Percentiles rank a stretch among this genome's conserved stretches.
These are phyloP conservation scores for Malassezia brasiliensis DNA, from an alignment of 1,284 basidiomycete genomes.

Conservation along the genomic window DNA sequence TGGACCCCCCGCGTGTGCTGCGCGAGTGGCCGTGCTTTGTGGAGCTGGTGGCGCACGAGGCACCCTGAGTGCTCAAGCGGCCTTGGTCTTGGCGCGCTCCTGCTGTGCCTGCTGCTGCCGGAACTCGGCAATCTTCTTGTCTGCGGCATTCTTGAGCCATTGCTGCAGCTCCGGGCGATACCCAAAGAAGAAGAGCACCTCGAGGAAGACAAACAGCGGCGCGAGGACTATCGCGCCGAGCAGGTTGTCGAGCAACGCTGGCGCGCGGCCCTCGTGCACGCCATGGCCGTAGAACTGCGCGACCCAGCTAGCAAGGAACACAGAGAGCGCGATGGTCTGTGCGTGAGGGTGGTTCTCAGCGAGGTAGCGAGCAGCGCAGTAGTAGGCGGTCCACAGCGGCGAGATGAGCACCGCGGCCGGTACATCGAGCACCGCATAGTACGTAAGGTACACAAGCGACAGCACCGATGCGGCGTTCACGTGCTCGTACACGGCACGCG, in stretches of 20 bases:
- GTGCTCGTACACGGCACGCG: slow-evolving; percentile 4
- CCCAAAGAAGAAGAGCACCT: slow-evolving; percentile 35
- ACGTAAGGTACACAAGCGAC: slow-evolving; percentile 23
- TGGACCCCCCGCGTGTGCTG: not conserved
- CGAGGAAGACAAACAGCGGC: slow-evolving; percentile 38
- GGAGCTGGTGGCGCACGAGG: not conserved
- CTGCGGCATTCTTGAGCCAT: slow-evolving; percentile 36
- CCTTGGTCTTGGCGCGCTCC: not conserved
- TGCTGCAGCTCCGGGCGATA: slow-evolving; percentile 34
- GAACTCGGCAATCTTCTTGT: slow-evolving; percentile 22
- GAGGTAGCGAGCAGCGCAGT: slow-evolving; percentile 19
- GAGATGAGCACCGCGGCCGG: slow-evolving; percentile 25
- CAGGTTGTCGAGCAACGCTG: slow-evolving; percentile 35
- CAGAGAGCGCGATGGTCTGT: slow-evolving; percentile 17
- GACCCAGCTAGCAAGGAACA: slow-evolving; percentile 30
- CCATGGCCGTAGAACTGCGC: slow-evolving; percentile 39
- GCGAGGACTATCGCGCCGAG: slow-evolving; percentile 35
- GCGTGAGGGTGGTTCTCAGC: slow-evolving; percentile 20
- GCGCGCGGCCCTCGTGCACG: slow-evolving; percentile 34
- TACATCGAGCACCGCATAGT: slow-evolving; percentile 31
- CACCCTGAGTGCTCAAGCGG: not conserved
- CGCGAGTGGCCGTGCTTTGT: not conserved
- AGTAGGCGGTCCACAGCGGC: slow-evolving; percentile 24
- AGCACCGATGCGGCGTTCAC: slow-evolving; percentile 5
- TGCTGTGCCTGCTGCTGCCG: slow-evolving; percentile 16